These are phyloP conservation scores for Ustanciosporium gigantosporum DNA, from an alignment of 1,284 basidiomycete genomes.

Conservation along the genomic window DNA sequence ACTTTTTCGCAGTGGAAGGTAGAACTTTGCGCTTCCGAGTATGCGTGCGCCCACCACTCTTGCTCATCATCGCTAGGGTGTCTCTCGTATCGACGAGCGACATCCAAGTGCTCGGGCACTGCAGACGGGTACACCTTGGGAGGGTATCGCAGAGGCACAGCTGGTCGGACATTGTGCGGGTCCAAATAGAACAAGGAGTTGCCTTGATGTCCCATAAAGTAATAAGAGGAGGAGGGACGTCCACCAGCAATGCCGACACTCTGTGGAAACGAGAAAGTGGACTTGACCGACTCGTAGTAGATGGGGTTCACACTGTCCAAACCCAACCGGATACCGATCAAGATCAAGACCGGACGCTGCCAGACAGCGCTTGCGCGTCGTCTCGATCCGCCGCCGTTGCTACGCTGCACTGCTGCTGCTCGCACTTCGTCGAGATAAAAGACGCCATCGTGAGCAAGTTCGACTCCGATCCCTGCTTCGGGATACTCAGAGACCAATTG, in stretches of 20 bases:
- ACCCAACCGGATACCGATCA: conserved; percentile 84
- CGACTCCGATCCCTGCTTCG: conserved; percentile 78
- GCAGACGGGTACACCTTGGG: conserved; percentile 60
- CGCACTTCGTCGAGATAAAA: conserved; percentile 85
- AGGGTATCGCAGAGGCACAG: conserved; percentile 74
- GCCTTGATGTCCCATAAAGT: conserved; percentile 90
- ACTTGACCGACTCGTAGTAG: conserved; percentile 90
- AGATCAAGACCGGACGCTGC: conserved; percentile 82
- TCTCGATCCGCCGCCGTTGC: not conserved
- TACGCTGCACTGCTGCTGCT: conserved; percentile 69
- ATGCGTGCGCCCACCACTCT: conserved; percentile 70
- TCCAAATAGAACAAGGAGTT: conserved; percentile 79
- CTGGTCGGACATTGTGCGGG: conserved; percentile 84
- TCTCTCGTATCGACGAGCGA: conserved; percentile 6
- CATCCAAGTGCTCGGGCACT: conserved; percentile 11
- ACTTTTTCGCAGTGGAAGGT: conserved; percentile 94
- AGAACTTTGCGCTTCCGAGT: conserved; percentile 70
- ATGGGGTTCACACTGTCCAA: conserved; percentile 91
- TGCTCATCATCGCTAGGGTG: conserved; percentile 21
- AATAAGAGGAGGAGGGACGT: conserved; percentile 91
- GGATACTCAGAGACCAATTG: conserved; percentile 70
- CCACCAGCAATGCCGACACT: conserved; percentile 95
- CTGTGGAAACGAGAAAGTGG: conserved; percentile 88
- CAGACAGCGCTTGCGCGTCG: not conserved
- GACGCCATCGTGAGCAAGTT: conserved; percentile 75